Base-by-base conservation (phyloP, 768 basidiomycete species). In the Pleurotus citrinopileatus region DNA sequence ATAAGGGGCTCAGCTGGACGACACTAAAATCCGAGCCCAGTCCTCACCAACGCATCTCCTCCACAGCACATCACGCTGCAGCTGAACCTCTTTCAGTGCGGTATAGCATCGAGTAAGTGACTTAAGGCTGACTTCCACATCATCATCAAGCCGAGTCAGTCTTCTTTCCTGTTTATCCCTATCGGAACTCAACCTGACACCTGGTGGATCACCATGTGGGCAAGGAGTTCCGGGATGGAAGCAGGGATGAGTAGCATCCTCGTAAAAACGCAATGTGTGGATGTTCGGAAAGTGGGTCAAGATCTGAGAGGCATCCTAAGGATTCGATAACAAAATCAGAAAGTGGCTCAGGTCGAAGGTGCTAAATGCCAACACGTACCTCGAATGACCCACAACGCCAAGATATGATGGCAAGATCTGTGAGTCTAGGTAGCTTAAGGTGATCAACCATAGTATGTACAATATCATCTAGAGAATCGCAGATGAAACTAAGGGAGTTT, bases 401-500 rank as follows among this genome's bases (percentile, higher is more conserved):
- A 26, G n/a, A 34, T 2, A 32, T 25, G 19, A 51, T 51, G 29
- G 48, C 34, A 29, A 51, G 12, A 17, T 51, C 48, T 22, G 10
- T 19, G 23, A 51, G 34, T 9, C 19, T 13, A 20, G 23, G 48
- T 19, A 34, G 34, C 15, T 6, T 34, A 37, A 36, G 15, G 9
- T 13, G 10, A 28, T n/a, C 12, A 10, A 20, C 17, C 29, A 37
- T 4, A 6, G 13, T 34, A 17, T 15, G 34, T n/a, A 51, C 9
- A 4, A 15, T 26, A 19, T 34, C 29, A 13, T 25, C 32, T 13
- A 28, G 27, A 19, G 28, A 12, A n/a, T 51, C n/a, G 19, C 15
- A 36, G 22, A 51, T 20, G 34, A 51, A 37, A 28, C 13, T 32
- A 32, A 51, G 48, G 48, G 48, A 51, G 28, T 13, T n/a, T 51